Conservation (phyloP, 2,329 filamentous ascomycete genomes). For the Cucurbitaria berberidis region DNA sequence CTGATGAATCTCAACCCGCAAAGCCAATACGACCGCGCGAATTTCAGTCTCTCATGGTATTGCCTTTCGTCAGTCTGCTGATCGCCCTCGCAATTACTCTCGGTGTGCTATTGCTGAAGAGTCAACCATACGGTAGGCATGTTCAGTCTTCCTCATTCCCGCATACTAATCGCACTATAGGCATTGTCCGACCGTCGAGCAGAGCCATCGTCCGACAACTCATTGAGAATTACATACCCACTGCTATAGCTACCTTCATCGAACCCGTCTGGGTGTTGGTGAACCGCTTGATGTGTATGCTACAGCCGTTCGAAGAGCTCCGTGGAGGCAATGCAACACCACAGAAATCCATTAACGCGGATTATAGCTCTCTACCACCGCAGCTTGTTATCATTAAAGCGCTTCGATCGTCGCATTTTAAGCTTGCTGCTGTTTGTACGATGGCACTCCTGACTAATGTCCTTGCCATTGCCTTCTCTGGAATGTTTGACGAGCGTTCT, state of each 20-base stretch:
- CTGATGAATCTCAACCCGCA: conserved; percentile 4
- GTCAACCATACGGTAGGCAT: conserved; percentile 16
- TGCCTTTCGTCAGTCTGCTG: conserved; percentile 20
- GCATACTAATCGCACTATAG: too few species aligned
- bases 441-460: conserved; percentile 59
- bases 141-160: too few species aligned
- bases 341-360: conserved; percentile 43
- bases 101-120: conserved; percentile 19
- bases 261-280: conserved; percentile 64
- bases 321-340: conserved; percentile 45
- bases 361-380: conserved; percentile 62
- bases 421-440: conserved; percentile 55
- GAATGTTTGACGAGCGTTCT: conserved; percentile 54
- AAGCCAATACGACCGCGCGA: conserved; percentile 27
- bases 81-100: conserved; percentile 14
- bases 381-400: conserved; percentile 58
- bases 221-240: conserved; percentile 63
- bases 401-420: conserved; percentile 50
- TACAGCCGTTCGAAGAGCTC: conserved; percentile 62
- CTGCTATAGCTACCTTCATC: conserved; percentile 58
- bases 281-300: conserved; percentile 58
- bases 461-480: conserved; percentile 58
- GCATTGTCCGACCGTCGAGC: too few species aligned
- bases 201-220: too few species aligned
- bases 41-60: conserved; percentile 16